Evolutionary conservation across 2,329 filamentous ascomycete genomes (phyloP), one percentile per base, ranked within the genome.

Genomic region (Xenoacremonium recifei): DNA sequence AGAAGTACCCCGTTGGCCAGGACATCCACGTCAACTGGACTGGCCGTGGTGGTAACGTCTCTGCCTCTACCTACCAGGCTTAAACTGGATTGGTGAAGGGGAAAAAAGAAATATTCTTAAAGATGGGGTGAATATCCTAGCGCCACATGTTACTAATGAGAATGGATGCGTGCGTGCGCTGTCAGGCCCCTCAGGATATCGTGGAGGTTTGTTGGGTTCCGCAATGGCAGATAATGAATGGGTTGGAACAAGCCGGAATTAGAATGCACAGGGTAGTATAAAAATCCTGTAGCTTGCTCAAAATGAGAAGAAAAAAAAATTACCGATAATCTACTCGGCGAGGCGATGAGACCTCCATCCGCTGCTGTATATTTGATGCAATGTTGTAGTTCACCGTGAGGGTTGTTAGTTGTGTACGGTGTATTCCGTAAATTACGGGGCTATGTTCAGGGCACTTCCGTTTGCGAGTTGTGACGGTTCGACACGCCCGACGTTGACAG

Each of bases 1-100:
- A 76, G 44, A 90, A 89, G 74, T 95, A 95, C 77, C 85, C 84
- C 55, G 82, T 78, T 59, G 89, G 85, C 70, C 76, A 90, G 75
- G 83, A 97, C 70, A 93, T 92, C 67, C 93, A 99, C 82, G 90
- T 97, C 71, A 99, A 99, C 88, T 99, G 93, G 93, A 99, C 93
- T 59, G 93, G 93, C 62, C 87, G 93, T 69, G 93, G 93, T 67
- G 93, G 93, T 65, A 93, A 97, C 67, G 87, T 99, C 55, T 96
- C 90, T 59, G 93, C 93, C 62, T 96, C 91, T 39, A 97, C 91
- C 59, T 99, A 99, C 81, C 87, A 90, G 75, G 93, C 89, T 78
- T 97, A 95, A 79, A 43, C n/a, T n/a, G n/a, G n/a, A n/a, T 3
- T 19, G 27, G 16, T 44, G 27, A 27, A 19, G 27, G 29, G 20